Base-by-base conservation (phyloP, 2,329 filamentous ascomycete genomes). In the Drechmeria coniospora region DNA sequence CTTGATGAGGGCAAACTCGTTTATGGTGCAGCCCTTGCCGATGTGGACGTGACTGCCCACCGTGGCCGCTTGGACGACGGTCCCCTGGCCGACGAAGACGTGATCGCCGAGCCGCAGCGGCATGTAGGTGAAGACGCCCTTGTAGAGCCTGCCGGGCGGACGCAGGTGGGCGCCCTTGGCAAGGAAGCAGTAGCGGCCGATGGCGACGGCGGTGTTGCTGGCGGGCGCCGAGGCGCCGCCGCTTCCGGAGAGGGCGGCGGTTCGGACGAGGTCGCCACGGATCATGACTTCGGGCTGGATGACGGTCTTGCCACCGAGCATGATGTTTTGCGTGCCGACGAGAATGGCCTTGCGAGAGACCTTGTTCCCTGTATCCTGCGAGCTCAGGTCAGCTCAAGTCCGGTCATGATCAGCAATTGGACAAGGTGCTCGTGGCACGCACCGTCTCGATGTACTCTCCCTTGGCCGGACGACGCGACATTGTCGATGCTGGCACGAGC, bases 391-490 rank as follows among this genome's bases (percentile, higher is more conserved):
- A 33, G 25, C n/a, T n/a, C n/a, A n/a, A n/a, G n/a, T n/a, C n/a
- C n/a, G n/a, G n/a, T n/a, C 15, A 18, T 21, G 13, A 26, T 31
- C 21, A 21, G 26, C 3, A 16, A 15, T 11, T 12, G 20, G 11
- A 2, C 4, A 5, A 12, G 23, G 22, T 20, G 11, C 25, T 22
- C 15, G 24, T 14, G 27, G 9, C 8, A 21, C 8, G 18, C 31
- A 92, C 86, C 29, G 90, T 98, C 57, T 94, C 87, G 36, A 98
- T 94, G 51, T 94, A 95, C 55, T 94, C 86, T 55, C 82, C 82
- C 56, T 84, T 92, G 8, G 70, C 65, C 27, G 74, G 63, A 49
- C 86, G 79, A 43, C 77, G 71, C 37, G 79, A 79, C 79, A 84
- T 84, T n/a, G n/a, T n/a, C n/a, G n/a, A n/a, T n/a, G n/a, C n/a